phyloP scores from a whole-genome alignment of 83 land plant species.

The Isoetes engelmannii region DNA sequence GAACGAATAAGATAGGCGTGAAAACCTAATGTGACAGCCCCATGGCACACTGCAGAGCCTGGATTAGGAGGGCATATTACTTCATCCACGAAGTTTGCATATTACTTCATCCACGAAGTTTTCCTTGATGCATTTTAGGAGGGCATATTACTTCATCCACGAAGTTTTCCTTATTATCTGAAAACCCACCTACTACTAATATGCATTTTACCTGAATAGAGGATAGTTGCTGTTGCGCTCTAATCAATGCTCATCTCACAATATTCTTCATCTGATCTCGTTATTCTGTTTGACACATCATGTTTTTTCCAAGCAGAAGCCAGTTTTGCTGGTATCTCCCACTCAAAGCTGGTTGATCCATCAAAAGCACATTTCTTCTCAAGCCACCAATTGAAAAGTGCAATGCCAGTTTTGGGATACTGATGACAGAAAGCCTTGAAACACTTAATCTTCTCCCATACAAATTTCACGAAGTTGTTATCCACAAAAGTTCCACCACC shows the following conservation, averaged over 20 bases:
- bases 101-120: too few relatives aligned
- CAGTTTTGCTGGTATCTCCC: conserved; percentile 2
- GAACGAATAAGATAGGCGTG: conserved; percentile 5
- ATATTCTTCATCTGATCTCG: background rate
- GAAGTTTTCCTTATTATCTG: too few relatives aligned
- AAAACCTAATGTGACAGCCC: conserved; percentile 15
- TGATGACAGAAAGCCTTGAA: background rate
- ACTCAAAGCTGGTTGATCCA: background rate
- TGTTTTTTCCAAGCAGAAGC: conserved; percentile 16
- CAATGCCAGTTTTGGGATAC: background rate
- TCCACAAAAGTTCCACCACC: conserved; percentile 25
- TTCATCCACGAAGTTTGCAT: background rate
- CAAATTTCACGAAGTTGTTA: conserved; percentile 5
- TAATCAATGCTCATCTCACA: too few relatives aligned
- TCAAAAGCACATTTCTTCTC: conserved; percentile 11
- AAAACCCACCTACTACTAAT: conserved; percentile 17
- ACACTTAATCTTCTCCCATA: conserved; percentile 11
- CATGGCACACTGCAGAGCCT: conserved; percentile 19
- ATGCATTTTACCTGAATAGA: conserved; percentile 4
- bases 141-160: too few relatives aligned
- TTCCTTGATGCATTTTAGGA: conserved; percentile 7
- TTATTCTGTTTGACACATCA: background rate
- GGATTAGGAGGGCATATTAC: conserved; percentile 15
- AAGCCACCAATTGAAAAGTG: conserved; percentile 1
- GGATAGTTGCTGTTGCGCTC: too few relatives aligned